phyloP scores from a whole-genome alignment of 257 asterid species.

The Leptodermis oblonga region DNA sequence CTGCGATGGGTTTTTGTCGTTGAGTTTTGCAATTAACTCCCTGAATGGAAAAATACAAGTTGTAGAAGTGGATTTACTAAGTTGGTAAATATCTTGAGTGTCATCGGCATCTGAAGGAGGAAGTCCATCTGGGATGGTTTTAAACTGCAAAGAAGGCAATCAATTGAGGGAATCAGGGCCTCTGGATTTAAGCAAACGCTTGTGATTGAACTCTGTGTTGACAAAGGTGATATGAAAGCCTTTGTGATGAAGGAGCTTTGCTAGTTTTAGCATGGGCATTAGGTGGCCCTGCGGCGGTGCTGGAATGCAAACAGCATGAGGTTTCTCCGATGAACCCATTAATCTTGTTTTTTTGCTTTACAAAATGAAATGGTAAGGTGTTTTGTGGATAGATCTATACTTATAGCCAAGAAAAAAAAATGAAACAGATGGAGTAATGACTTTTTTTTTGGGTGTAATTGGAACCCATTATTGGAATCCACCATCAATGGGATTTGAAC shows the following conservation, averaged over 20 bases:
- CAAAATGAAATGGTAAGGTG: too few species aligned
- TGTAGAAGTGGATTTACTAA: conserved; percentile 19
- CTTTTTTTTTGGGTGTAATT: too few species aligned
- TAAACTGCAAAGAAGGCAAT: conserved; percentile 25
- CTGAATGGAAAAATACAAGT: conserved; percentile 24
- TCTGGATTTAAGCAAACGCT: conserved; percentile 26
- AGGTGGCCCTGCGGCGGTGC: conserved; percentile 31
- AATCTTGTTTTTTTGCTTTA: too few species aligned
- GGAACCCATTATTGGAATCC: too few species aligned
- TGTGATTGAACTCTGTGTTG: conserved; percentile 26
- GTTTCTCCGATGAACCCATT: too few species aligned
- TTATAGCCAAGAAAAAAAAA: too few species aligned
- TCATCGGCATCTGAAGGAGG: conserved; percentile 29
- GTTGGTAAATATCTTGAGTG: conserved; percentile 23
- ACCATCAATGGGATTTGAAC: too few species aligned
- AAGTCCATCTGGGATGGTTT: conserved; percentile 34
- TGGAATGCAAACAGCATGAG: too few species aligned
- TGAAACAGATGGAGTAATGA: too few species aligned
- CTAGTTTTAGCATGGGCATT: conserved; percentile 28
- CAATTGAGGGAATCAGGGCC: conserved; percentile 24
- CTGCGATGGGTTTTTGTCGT: conserved; percentile 11
- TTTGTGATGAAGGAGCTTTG: conserved; percentile 29
- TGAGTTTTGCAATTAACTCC: conserved; percentile 15
- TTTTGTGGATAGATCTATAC: too few species aligned
- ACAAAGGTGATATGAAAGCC: conserved; percentile 33